phyloP scores from a whole-genome alignment of 257 asterid genomes.

The Primulina huaijiensis region DNA sequence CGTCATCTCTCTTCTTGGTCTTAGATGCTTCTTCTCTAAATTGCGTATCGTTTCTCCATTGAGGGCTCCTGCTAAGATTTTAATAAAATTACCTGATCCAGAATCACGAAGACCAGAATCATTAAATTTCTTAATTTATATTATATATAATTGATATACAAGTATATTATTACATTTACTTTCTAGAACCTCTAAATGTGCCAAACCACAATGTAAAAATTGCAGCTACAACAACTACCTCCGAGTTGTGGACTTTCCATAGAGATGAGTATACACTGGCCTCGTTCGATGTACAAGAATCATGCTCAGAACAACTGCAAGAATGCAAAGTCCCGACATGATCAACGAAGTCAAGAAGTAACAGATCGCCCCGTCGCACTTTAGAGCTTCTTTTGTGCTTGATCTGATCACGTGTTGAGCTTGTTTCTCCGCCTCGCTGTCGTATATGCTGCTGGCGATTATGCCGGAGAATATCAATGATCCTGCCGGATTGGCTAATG shows the following conservation, averaged over 20 bases:
- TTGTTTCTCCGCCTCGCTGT: slow-evolving; percentile 50
- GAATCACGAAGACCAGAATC: background rate
- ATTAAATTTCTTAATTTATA: too few species aligned
- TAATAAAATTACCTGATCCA: background rate
- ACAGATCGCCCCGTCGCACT: slow-evolving; percentile 73
- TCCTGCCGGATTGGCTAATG: slow-evolving; percentile 52
- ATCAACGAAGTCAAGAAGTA: slow-evolving; percentile 71
- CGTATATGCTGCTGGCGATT: slow-evolving; percentile 48
- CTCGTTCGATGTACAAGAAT: slow-evolving; percentile 74
- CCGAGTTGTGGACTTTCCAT: slow-evolving; percentile 46
- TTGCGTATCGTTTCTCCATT: background rate
- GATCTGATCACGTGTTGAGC: slow-evolving; percentile 21
- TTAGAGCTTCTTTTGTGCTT: slow-evolving; percentile 46
- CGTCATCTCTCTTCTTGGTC: background rate
- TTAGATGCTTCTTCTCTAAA: background rate
- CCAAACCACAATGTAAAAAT: too few species aligned
- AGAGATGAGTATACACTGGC: slow-evolving; percentile 58
- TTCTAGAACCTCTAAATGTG: too few species aligned
- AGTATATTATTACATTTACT: too few species aligned
- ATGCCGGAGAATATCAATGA: slow-evolving; percentile 49
- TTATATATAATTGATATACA: too few species aligned
- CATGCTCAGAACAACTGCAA: slow-evolving; percentile 65
- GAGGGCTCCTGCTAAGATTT: background rate
- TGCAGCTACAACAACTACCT: too few species aligned
- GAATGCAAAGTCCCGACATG: slow-evolving; percentile 74